Conservation (phyloP, 805 yeast species). For the Wickerhamiella musiphila region DNA sequence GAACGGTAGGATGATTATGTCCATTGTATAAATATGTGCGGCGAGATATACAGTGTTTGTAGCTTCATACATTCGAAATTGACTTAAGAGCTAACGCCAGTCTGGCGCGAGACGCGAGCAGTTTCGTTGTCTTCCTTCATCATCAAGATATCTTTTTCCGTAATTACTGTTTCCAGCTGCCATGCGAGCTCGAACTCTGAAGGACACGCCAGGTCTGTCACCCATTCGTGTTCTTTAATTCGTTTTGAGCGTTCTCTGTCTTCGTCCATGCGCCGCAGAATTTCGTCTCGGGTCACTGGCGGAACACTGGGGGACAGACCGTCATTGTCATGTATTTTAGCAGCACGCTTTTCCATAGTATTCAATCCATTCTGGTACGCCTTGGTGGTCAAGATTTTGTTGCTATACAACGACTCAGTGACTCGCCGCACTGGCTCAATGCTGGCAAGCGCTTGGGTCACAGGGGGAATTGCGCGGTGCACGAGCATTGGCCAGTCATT, state of each 20-base stretch:
- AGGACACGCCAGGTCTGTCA: conserved; percentile 31
- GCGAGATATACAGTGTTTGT: too few species aligned
- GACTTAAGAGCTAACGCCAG: too few species aligned
- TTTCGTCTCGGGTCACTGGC: conserved; percentile 30
- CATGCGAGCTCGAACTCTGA: conserved; percentile 34
- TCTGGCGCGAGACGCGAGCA: conserved; percentile 28
- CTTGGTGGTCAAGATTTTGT: conserved; percentile 1
- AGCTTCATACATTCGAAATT: too few species aligned
- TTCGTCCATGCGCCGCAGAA: conserved; percentile 69
- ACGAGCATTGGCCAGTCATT: conserved; percentile 8
- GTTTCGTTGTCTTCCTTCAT: conserved; percentile 38
- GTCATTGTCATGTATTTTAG: conserved; percentile 4
- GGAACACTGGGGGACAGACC: conserved; percentile 1
- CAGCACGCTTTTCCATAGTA: background rate
- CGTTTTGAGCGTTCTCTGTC: conserved; percentile 79
- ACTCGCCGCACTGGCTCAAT: conserved; percentile 9
- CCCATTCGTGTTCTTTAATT: conserved; percentile 68
- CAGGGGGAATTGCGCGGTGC: conserved; percentile 14
- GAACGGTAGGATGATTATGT: too few species aligned
- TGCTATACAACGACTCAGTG: conserved; percentile 6
- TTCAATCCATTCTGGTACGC: background rate
- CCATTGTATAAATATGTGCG: too few species aligned
- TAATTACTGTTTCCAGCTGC: conserved; percentile 22
- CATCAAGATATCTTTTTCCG: conserved; percentile 32
- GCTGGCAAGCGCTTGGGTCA: conserved; percentile 15